phyloP scores from a whole-genome alignment of 352 stramenopile species.

The Poterioochromonas sp. region DNA sequence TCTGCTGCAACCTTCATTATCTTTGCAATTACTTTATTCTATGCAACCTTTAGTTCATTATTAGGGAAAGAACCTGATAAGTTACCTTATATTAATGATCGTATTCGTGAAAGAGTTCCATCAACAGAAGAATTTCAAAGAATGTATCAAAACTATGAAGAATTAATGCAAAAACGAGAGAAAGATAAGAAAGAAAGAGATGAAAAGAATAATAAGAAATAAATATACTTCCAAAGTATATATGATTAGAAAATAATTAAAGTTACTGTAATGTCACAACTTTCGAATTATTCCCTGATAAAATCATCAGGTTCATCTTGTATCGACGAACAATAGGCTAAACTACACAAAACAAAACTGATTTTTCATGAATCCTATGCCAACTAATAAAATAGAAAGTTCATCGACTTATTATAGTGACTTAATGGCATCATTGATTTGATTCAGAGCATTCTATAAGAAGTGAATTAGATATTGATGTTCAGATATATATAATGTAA shows the following conservation, averaged over 20 bases:
- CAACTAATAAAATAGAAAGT: too few relatives aligned
- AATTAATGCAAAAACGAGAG: neutral
- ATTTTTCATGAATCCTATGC: too few relatives aligned
- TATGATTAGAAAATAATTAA: neutral
- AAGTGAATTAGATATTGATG: too few relatives aligned
- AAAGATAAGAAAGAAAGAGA: neutral
- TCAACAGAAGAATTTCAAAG: slow-evolving; percentile 14
- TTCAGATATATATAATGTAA: too few relatives aligned
- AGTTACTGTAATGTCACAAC: neutral
- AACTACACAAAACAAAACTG: too few relatives aligned
- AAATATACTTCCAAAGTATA: neutral
- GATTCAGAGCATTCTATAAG: too few relatives aligned
- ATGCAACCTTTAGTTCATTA: neutral
- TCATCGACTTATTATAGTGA: too few relatives aligned
- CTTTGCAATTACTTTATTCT: neutral
- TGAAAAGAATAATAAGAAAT: neutral
- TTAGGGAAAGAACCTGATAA: neutral
- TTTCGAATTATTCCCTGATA: too few relatives aligned
- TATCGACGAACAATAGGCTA: too few relatives aligned
- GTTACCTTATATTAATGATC: neutral
- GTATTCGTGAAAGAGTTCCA: neutral
- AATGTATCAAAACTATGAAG: neutral
- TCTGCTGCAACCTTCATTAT: neutral
- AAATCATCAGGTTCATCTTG: too few relatives aligned
- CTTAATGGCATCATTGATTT: too few relatives aligned